Evolutionary conservation across 2,329 filamentous ascomycete genomes (phyloP).

Genomic region (Leptographium radiaticola): DNA sequence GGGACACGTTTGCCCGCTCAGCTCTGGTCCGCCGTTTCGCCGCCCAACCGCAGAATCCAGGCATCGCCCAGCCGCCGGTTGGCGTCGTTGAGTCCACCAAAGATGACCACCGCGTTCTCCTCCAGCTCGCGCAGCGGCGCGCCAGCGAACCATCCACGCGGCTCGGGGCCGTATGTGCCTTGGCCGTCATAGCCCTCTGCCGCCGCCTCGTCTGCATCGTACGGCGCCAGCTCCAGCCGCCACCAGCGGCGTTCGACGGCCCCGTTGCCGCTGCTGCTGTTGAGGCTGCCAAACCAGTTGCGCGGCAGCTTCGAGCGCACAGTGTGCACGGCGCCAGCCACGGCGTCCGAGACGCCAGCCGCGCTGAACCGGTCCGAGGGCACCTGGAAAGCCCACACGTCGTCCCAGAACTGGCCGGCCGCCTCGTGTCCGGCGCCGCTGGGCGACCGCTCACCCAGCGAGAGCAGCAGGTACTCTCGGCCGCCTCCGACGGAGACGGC

Average conservation of each 20-base stretch:
- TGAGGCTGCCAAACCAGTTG: conserved; percentile 5
- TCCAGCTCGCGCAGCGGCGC: conserved; percentile 45
- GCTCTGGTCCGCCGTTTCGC: conserved; percentile 8
- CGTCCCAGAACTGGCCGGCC: conserved; percentile 41
- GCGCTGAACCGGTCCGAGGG: conserved; percentile 40
- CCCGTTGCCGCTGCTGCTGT: neutral
- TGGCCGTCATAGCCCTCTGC: conserved; percentile 27
- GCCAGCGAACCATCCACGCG: conserved; percentile 45
- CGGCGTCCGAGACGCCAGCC: conserved; percentile 42
- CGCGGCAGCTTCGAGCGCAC: conserved; percentile 7
- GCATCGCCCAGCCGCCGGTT: conserved; percentile 44
- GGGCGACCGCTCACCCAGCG: conserved; percentile 43
- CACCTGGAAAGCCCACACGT: conserved; percentile 53
- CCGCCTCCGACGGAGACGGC: conserved; percentile 45
- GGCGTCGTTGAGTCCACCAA: conserved; percentile 42
- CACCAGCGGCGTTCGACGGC: conserved; percentile 41
- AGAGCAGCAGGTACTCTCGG: conserved; percentile 48
- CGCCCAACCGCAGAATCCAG: conserved; percentile 47
- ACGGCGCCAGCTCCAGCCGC: conserved; percentile 30
- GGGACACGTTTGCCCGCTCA: neutral
- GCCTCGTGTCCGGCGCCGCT: conserved; percentile 34
- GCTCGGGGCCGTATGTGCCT: conserved; percentile 31
- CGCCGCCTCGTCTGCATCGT: conserved; percentile 34
- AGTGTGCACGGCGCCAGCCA: conserved; percentile 35
- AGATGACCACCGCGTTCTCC: conserved; percentile 44